phyloP scores from a whole-genome alignment of 2,329 filamentous ascomycete genomes.

The Dothistroma pini region DNA sequence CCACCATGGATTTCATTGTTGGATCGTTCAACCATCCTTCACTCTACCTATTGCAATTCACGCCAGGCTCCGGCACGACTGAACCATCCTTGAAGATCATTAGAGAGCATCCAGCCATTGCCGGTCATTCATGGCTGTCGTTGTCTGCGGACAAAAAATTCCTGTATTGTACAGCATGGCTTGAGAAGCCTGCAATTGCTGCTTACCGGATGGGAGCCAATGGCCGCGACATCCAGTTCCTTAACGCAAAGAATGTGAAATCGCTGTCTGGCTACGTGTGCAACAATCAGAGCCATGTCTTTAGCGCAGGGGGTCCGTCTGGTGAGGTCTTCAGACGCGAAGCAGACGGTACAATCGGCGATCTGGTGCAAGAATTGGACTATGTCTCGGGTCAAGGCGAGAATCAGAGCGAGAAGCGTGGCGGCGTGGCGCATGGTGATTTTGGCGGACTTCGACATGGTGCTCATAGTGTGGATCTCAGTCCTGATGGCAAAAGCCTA shows the following conservation, averaged over 20 bases:
- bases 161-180: slow-evolving; percentile 38
- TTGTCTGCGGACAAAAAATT: slow-evolving; percentile 29
- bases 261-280: slow-evolving; percentile 35
- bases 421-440: slow-evolving; percentile 32
- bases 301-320: slow-evolving; percentile 33
- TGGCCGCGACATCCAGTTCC: slow-evolving; percentile 27
- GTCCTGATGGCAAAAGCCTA: slow-evolving; percentile 28
- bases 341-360: slow-evolving; percentile 30
- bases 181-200: slow-evolving; percentile 32
- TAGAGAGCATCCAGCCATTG: slow-evolving; percentile 30
- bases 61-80: slow-evolving; percentile 18
- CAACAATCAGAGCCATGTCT: slow-evolving; percentile 30
- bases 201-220: slow-evolving; percentile 27
- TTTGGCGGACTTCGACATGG: slow-evolving; percentile 37
- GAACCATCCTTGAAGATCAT: slow-evolving; percentile 22
- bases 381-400: slow-evolving; percentile 30
- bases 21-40: slow-evolving; percentile 34
- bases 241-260: slow-evolving; percentile 34
- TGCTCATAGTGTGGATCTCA: slow-evolving; percentile 33
- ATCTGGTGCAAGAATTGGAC: slow-evolving; percentile 33
- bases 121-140: slow-evolving; percentile 36
- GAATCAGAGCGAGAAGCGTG: slow-evolving; percentile 28
- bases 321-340: slow-evolving; percentile 34
- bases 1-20: slow-evolving; percentile 36
- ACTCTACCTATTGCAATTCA: slow-evolving; percentile 34